Evolutionary conservation across 2,329 filamentous ascomycete species (phyloP).

Genomic region (Aspergillus amoenus): DNA sequence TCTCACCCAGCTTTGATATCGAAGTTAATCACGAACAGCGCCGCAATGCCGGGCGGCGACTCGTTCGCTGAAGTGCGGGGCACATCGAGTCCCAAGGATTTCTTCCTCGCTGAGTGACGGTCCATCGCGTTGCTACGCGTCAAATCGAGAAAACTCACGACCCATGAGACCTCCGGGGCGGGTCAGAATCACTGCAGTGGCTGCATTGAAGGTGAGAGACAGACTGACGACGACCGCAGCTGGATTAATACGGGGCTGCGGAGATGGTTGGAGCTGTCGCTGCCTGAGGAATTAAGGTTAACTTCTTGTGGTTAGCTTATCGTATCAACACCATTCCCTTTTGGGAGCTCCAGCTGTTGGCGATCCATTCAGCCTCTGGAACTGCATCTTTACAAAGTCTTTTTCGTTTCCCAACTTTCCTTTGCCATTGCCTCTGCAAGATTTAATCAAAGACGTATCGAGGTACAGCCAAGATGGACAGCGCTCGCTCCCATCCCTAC

Average conservation of each 20-base stretch:
- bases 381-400: background rate
- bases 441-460: background rate
- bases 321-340: background rate
- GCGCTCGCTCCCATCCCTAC: constrained; percentile 60
- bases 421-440: background rate
- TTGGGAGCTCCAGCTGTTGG: background rate
- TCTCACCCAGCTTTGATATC: constrained; percentile 84
- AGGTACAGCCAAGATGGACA: background rate
- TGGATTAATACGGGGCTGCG: constrained; percentile 7
- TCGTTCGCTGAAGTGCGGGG: constrained; percentile 32
- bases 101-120: constrained; percentile 28
- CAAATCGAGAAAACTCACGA: constrained; percentile 11
- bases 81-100: constrained; percentile 35
- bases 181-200: constrained; percentile 8
- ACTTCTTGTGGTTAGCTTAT: background rate
- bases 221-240: background rate
- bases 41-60: constrained; percentile 59
- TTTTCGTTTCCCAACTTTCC: background rate
- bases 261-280: constrained; percentile 6
- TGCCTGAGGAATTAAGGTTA: constrained; percentile 7
- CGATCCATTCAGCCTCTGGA: background rate
- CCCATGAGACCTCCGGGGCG: constrained; percentile 22
- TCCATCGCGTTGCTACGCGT: constrained; percentile 26
- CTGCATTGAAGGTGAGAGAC: constrained; percentile 12
- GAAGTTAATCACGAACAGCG: constrained; percentile 86